phyloP scores from a whole-genome alignment of 2,329 filamentous ascomycete genomes.

The Paracoccidioides brasiliensis region DNA sequence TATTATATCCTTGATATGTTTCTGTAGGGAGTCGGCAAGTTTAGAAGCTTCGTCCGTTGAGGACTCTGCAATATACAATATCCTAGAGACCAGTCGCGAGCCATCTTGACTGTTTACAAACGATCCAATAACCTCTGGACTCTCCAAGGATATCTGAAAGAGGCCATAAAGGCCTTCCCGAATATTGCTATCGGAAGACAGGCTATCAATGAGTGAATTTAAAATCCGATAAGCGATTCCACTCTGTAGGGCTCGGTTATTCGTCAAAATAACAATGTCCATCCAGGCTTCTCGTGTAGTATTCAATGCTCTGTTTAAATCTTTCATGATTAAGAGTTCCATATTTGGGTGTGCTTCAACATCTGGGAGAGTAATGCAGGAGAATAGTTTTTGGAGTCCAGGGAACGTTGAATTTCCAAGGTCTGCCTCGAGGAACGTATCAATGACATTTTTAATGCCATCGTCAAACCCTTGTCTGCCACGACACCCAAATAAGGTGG shows the following conservation, averaged over 20 bases:
- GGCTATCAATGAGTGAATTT: conserved; percentile 25
- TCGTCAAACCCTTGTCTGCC: conserved; percentile 29
- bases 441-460: conserved; percentile 26
- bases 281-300: conserved; percentile 27
- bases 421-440: conserved; percentile 22
- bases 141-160: conserved; percentile 30
- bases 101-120: conserved; percentile 36
- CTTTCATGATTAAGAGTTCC: conserved; percentile 23
- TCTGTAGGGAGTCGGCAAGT: conserved; percentile 23
- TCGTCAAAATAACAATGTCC: conserved; percentile 25
- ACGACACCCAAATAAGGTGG: conserved; percentile 48
- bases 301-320: conserved; percentile 23
- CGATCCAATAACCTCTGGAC: conserved; percentile 27
- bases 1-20: conserved; percentile 22
- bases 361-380: conserved; percentile 26
- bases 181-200: conserved; percentile 27
- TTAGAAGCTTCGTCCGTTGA: conserved; percentile 38
- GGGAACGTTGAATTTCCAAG: conserved; percentile 20
- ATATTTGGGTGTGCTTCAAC: conserved; percentile 23
- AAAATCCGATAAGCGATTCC: conserved; percentile 25
- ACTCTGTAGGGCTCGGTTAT: conserved; percentile 24
- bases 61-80: conserved; percentile 43
- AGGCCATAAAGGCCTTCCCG: conserved; percentile 33
- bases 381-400: conserved; percentile 28
- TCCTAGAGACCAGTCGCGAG: conserved; percentile 37